Evolutionary conservation across 331 rosid genomes (phyloP).

Genomic region (Malus hybrid): DNA sequence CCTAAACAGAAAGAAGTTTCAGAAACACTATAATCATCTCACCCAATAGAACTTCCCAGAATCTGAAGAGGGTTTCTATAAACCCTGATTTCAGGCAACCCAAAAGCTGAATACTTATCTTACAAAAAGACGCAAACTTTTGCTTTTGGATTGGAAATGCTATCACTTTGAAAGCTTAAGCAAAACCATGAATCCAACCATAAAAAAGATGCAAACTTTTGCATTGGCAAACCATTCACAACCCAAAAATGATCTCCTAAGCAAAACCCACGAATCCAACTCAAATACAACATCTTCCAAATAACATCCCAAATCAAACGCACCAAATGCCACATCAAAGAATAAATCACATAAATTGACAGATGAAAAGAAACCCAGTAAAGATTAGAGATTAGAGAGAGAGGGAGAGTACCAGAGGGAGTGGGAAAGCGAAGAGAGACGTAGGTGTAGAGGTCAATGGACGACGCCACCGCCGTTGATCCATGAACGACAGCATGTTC

Average conservation of each 20-base stretch:
- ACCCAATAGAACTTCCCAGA: not conserved
- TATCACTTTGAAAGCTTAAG: not conserved
- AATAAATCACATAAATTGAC: not conserved
- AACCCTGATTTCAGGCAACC: not conserved
- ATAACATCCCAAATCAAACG: not conserved
- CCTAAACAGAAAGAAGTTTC: not conserved
- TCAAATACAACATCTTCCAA: not conserved
- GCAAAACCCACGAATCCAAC: not conserved
- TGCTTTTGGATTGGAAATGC: not conserved
- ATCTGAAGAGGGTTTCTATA: not conserved
- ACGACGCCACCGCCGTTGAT: slow-evolving; percentile 90
- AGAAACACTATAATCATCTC: not conserved
- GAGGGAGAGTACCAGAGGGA: slow-evolving; percentile 46
- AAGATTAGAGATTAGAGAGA: not conserved
- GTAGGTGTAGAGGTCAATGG: slow-evolving; percentile 65
- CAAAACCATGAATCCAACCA: not conserved
- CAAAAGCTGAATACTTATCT: not conserved
- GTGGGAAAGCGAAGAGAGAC: slow-evolving; percentile 65
- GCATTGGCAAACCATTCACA: not conserved
- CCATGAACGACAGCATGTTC: slow-evolving; percentile 99
- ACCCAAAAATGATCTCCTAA: not conserved
- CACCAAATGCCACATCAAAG: not conserved
- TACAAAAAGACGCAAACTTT: not conserved
- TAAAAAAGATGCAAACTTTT: not conserved
- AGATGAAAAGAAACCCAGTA: not conserved